A percentile compares a stretch with the other conserved stretches of the same genome.
These are phyloP conservation scores for Penicillium flavigenum DNA, from an alignment of 495 filamentous ascomycete genomes.

Conservation along the genomic window DNA sequence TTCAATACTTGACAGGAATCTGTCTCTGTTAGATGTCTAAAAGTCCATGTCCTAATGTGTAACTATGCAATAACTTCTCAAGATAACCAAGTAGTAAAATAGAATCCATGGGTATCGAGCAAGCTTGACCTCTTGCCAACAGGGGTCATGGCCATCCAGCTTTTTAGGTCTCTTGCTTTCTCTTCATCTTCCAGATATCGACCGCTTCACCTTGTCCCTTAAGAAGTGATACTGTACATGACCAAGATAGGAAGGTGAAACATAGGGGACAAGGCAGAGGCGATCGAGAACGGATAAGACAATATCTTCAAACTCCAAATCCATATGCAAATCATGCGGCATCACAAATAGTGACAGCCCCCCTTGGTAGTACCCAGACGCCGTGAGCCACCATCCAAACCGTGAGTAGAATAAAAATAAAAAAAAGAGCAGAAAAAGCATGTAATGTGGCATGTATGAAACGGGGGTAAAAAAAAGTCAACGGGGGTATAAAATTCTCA, in stretches of 20 bases:
- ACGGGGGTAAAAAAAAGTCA: slow-evolving; percentile 9
- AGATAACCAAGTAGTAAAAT: slow-evolving; percentile 16
- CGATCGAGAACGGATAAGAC: slow-evolving; percentile 15
- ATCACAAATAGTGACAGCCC: slow-evolving; percentile 11
- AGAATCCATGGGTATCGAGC: slow-evolving; percentile 41
- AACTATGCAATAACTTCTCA: background rate
- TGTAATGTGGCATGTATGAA: slow-evolving; percentile 15
- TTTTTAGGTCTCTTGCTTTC: slow-evolving; percentile 6
- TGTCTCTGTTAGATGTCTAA: slow-evolving; percentile 1
- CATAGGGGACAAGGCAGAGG: slow-evolving; percentile 7
- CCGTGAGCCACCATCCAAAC: slow-evolving; percentile 26
- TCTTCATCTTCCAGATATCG: background rate
- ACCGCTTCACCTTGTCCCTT: slow-evolving; percentile 6
- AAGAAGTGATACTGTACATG: slow-evolving; percentile 26
- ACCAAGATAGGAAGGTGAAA: slow-evolving; percentile 9
- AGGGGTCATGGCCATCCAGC: slow-evolving; percentile 17
- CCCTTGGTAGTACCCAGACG: slow-evolving; percentile 27
- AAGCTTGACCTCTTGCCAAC: slow-evolving; percentile 23
- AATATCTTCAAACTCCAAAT: slow-evolving; percentile 30
- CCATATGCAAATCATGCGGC: slow-evolving; percentile 27
- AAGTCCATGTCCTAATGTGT: background rate
- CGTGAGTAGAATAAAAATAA: slow-evolving; percentile 20
- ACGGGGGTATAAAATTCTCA: slow-evolving; percentile 29
- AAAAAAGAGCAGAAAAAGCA: slow-evolving; percentile 13
- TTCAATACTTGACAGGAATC: slow-evolving; percentile 2